These are phyloP conservation scores for Magnusiomyces magnusii DNA, from an alignment of 1,139 yeast species.

Conservation along the genomic window DNA sequence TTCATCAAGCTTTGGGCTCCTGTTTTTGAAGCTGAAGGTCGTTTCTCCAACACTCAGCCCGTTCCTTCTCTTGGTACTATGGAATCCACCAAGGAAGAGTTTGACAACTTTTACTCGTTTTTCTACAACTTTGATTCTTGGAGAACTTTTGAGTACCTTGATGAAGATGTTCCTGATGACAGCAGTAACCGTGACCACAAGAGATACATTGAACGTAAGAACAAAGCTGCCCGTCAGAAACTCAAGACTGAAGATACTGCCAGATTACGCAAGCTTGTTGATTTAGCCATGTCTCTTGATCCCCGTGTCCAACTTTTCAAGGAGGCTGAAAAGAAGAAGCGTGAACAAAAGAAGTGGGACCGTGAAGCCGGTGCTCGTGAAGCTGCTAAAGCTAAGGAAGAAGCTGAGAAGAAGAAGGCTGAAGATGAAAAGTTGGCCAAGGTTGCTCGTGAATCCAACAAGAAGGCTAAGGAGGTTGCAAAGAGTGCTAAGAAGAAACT, in stretches of 20 bases:
- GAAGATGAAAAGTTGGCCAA: conserved; percentile 63
- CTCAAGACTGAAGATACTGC: conserved; percentile 96
- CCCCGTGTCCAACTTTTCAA: conserved; percentile 93
- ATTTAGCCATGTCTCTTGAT: conserved; percentile 80
- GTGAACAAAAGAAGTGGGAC: conserved; percentile 95
- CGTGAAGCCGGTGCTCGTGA: conserved; percentile 96
- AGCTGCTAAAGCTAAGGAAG: conserved; percentile 76
- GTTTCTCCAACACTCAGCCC: conserved; percentile 88
- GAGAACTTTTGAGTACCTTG: conserved; percentile 97
- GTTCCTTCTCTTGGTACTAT: conserved; percentile 73
- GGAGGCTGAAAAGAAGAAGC: conserved; percentile 91
- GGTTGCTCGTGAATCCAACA: conserved; percentile 52
- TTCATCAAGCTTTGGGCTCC: conserved; percentile 92
- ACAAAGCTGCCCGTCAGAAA: conserved; percentile 94
- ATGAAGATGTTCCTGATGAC: conserved; percentile 99
- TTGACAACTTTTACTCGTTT: conserved; percentile 81
- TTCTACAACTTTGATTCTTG: conserved; percentile 97
- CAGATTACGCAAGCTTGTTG: conserved; percentile 78
- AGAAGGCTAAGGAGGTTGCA: conserved; percentile 96
- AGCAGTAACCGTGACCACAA: conserved; percentile 98
- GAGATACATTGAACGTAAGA: conserved; percentile 97
- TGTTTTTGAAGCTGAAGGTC: conserved; percentile 79
- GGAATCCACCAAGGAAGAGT: conserved; percentile 67
- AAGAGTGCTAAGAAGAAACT: conserved; percentile 96
- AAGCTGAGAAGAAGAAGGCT: conserved; percentile 74